Evolutionary conservation across 305 asterid species (phyloP).

Genomic region (Solanum aculeatissimum): DNA sequence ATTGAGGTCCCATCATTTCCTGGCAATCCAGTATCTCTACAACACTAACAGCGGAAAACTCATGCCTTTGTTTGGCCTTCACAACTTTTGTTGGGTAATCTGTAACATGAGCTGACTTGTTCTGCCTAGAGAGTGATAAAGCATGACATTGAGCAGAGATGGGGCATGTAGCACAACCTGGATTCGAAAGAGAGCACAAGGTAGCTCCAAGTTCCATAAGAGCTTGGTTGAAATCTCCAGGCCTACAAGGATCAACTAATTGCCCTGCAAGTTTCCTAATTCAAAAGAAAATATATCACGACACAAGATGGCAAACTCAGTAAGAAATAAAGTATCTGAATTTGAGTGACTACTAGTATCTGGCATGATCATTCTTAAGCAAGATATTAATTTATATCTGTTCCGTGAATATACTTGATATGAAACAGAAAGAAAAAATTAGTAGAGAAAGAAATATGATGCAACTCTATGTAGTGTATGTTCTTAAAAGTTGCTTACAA

Average conservation of each 20-base stretch:
- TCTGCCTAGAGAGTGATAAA: slow-evolving; percentile 34
- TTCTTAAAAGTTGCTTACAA: neutral
- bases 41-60: slow-evolving; percentile 87
- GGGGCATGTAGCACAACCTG: slow-evolving; percentile 72
- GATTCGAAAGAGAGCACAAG: slow-evolving; percentile 43
- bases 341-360: neutral
- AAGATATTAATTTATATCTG: neutral
- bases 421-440: neutral
- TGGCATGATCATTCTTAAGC: neutral
- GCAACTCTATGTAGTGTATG: neutral
- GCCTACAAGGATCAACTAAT: slow-evolving; percentile 78
- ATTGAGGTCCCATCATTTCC: slow-evolving; percentile 23
- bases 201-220: slow-evolving; percentile 99
- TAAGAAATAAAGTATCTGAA: neutral
- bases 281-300: neutral
- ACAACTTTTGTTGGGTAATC: slow-evolving; percentile 79
- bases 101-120: slow-evolving; percentile 55
- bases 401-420: neutral
- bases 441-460: neutral
- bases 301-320: neutral
- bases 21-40: slow-evolving; percentile 57
- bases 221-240: slow-evolving; percentile 97
- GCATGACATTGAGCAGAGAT: slow-evolving; percentile 67
- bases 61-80: slow-evolving; percentile 69
- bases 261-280: slow-evolving; percentile 71